phyloP scores from a whole-genome alignment of 192 early-diverging fungal species.

The Coemansia guatemalensis region DNA sequence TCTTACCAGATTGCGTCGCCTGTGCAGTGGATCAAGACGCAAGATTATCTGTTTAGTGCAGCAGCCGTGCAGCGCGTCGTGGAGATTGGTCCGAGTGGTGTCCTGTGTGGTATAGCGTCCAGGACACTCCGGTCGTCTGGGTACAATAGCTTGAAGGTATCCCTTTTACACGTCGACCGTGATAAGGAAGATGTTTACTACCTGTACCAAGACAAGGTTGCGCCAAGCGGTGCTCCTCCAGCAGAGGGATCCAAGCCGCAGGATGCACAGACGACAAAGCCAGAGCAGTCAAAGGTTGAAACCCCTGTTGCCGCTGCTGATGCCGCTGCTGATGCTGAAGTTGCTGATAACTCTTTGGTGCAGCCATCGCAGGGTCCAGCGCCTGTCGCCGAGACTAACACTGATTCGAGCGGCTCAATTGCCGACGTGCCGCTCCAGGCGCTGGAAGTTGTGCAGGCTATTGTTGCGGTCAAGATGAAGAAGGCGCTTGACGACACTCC shows the following conservation, averaged over 20 bases:
- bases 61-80: slow-evolving; percentile 79
- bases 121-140: slow-evolving; percentile 27
- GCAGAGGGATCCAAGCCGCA: neutral
- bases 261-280: neutral
- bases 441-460: slow-evolving; percentile 69
- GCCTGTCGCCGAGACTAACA: neutral
- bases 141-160: neutral
- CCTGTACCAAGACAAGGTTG: neutral
- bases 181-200: slow-evolving; percentile 22
- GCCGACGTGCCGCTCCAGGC: slow-evolving; percentile 75
- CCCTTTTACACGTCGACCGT: slow-evolving; percentile 18
- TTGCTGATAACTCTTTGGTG: neutral
- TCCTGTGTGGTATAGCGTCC: slow-evolving; percentile 84
- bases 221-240: neutral
- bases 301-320: too few relatives aligned
- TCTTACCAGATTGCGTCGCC: slow-evolving; percentile 93
- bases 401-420: slow-evolving; percentile 13
- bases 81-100: slow-evolving; percentile 85
- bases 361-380: neutral
- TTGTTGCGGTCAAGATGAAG: slow-evolving; percentile 91
- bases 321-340: too few relatives aligned
- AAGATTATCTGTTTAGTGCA: slow-evolving; percentile 77
- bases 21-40: slow-evolving; percentile 94
- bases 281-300: neutral
- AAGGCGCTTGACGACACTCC: slow-evolving; percentile 23